Percentiles rank a stretch among this genome's conserved stretches.
These are phyloP conservation scores for Zygosaccharomyces gambellarensis DNA, from an alignment of 805 yeast genomes.

Conservation along the genomic window DNA sequence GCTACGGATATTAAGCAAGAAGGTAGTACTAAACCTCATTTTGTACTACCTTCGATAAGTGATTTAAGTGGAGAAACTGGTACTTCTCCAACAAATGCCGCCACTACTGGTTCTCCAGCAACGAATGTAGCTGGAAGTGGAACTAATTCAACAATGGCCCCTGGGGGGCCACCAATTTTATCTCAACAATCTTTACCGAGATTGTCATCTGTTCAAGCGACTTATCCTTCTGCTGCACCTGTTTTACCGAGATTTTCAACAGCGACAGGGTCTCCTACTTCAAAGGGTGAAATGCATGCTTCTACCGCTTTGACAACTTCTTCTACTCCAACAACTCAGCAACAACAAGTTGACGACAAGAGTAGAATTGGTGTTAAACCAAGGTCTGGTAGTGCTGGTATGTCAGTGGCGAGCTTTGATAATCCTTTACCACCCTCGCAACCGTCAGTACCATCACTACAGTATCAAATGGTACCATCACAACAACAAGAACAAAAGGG, in stretches of 20 bases:
- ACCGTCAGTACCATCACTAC: conserved; percentile 8
- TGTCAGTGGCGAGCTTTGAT: conserved; percentile 31
- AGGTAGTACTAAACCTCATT: conserved; percentile 11
- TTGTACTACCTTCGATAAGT: conserved; percentile 14
- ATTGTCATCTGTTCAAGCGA: conserved; percentile 12
- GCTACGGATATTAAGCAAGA: conserved; percentile 25
- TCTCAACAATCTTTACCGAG: conserved; percentile 13
- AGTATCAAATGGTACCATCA: conserved; percentile 9
- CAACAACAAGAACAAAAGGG: conserved; percentile 8
- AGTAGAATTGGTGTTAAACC: conserved; percentile 2
- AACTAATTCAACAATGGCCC: conserved; percentile 1
- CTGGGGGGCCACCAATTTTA: conserved; percentile 7
- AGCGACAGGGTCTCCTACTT: not conserved
- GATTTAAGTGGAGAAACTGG: conserved; percentile 15
- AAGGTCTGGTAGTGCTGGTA: conserved; percentile 15
- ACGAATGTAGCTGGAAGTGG: not conserved
- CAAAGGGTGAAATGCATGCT: conserved; percentile 2
- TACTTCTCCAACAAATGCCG: conserved; percentile 3
- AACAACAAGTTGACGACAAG: conserved; percentile 6
- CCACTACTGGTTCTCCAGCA: not conserved
- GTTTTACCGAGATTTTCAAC: conserved; percentile 7
- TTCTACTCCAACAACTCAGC: not conserved
- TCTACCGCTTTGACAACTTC: conserved; percentile 1
- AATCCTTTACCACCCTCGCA: conserved; percentile 26
- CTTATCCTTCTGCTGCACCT: conserved; percentile 6